Evolutionary conservation across 768 basidiomycete genomes (phyloP).

Genomic region (Lentinula boryana): DNA sequence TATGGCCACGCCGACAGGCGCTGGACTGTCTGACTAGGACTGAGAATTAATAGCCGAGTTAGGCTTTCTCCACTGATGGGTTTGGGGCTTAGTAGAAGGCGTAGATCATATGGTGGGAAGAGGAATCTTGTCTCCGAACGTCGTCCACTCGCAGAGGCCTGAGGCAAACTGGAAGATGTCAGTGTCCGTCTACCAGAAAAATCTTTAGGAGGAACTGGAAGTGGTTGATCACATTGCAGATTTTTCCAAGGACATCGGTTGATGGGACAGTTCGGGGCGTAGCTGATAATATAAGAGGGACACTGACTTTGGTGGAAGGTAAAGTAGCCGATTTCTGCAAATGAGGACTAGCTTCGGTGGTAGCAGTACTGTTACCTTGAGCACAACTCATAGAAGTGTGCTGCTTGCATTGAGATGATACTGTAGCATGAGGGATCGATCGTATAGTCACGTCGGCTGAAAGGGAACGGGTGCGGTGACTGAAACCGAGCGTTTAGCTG

Average conservation of each 20-base stretch:
- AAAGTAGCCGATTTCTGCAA: neutral
- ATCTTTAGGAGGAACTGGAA: neutral
- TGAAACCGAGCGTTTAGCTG: neutral
- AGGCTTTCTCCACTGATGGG: no score
- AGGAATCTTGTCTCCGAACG: no score
- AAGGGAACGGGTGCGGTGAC: neutral
- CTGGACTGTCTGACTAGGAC: no score
- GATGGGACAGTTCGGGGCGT: neutral
- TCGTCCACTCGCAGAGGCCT: neutral
- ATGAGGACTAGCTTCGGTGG: neutral
- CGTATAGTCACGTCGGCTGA: neutral
- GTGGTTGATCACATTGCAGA: neutral
- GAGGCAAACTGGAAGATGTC: neutral
- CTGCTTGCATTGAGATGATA: neutral
- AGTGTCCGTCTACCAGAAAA: neutral
- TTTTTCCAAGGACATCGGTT: neutral
- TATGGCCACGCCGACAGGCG: no score
- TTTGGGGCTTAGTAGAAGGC: no score
- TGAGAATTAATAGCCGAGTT: no score
- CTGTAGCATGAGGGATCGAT: neutral
- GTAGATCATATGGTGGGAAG: no score
- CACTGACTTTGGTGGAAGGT: neutral
- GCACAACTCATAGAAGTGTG: neutral
- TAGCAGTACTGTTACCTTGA: neutral
- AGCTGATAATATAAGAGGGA: neutral